Evolutionary conservation across 352 stramenopile species (phyloP).

Genomic region (Globisporangium recalcitrans): DNA sequence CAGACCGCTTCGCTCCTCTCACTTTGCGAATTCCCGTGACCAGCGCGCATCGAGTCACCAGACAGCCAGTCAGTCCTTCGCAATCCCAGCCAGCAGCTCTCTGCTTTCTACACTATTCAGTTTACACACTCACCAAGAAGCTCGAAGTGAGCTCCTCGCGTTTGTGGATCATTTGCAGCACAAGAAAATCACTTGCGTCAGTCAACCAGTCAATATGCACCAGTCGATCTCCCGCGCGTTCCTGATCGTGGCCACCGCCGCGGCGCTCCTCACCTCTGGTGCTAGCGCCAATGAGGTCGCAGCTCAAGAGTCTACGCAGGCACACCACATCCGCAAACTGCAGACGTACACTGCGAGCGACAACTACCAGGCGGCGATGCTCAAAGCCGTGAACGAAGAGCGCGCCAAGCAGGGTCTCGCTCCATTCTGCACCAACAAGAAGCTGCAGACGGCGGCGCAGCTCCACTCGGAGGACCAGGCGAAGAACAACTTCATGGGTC

Average conservation of each 20-base stretch:
- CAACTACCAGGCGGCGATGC: conserved; percentile 16
- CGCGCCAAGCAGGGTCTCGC: conserved; percentile 13
- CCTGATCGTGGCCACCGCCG: background rate
- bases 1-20: background rate
- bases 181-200: background rate
- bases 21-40: background rate
- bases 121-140: background rate
- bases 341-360: conserved; percentile 13
- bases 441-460: conserved; percentile 26
- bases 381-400: conserved; percentile 18
- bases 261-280: background rate
- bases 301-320: conserved; percentile 1
- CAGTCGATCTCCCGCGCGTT: conserved; percentile 3
- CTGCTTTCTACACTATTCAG: background rate
- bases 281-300: background rate
- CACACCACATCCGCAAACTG: background rate
- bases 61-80: background rate
- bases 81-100: background rate
- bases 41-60: background rate
- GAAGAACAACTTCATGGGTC: conserved; percentile 26
- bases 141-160: background rate
- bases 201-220: background rate
- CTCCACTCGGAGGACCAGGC: conserved; percentile 29
- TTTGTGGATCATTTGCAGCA: background rate
- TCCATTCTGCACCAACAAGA: conserved; percentile 23